Evolutionary conservation across 2,329 filamentous ascomycete species (phyloP), one percentile per base, ranked within the genome.

Genomic region (Trichoderma sp.): DNA sequence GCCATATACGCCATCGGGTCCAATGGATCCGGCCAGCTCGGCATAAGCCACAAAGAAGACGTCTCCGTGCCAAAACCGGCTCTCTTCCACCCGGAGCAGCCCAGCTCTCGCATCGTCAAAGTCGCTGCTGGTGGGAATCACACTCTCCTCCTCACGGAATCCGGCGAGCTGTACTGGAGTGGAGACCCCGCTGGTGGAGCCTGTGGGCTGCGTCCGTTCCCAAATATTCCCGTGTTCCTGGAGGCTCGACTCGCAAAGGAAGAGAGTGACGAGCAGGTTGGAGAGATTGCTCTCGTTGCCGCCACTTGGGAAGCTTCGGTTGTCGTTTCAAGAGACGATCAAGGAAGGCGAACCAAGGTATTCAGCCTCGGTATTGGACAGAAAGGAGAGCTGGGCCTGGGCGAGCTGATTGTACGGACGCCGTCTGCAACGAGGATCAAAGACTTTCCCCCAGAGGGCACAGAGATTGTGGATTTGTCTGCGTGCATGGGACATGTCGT

Each of bases 221-320:
- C 75, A 4, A 72, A 74, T 35, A 70, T 72, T 19, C 74, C 79
- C 4, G 76, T 79, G 12, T 84, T 87, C 68, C 79, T 78, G 65
- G 72, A 79, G 37, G 67, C 81, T 13, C 73, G 77, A 15, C 74
- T 83, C n/a, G 72, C 73, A 34, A 77, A 72, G 54, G 77, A 73
- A 42, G 72, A 78, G 8, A 73, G 69, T n/a, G 69, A 71, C 8
- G 52, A 70, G 2, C 69, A 71, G 1, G 71, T 80, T 42, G 79
- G 73, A 71, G 68, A 71, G 12, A 68, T 78, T 65, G 71, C 70
- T 27, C 79, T 84, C 57, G 81, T 90, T 58, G 87, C 91, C 8
- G 92, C 93, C 4, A 92, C 91, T 0, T 97, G 93, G 93, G 89
- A 91, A 72, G 88, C 89, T 7, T 90, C 90, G 0, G 81, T 92